Base-by-base conservation (phyloP, 169 alveolate species). In the Eimeria maxima region DNA sequence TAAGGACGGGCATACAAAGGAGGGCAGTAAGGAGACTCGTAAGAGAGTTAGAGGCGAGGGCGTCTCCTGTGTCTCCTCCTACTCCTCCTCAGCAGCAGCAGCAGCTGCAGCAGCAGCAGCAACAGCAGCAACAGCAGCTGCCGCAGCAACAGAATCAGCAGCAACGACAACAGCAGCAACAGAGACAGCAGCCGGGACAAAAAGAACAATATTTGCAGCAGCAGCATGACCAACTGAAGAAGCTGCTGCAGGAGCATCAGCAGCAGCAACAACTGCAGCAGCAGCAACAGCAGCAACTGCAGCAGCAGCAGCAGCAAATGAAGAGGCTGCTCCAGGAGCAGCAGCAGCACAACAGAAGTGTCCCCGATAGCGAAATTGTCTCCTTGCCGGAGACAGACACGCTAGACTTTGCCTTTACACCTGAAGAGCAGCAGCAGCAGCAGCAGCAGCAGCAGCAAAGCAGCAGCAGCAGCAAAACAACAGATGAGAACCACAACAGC, bases 371-470 rank as follows among this genome's bases (percentile, higher is more conserved):
- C 86, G 33, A 27, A 29, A 20, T 20, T 14, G 57, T 10, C 86
- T 42, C 86, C 16, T 29, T 69, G 47, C 86, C 86, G 8, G 86
- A 74, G 86, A 74, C 47, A 44, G 60, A 44, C 11, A 74, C 86
- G 2, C 60, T 74, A 3, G 86, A 74, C 24, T 74, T 74, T 44
- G 57, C 16, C 13, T n/a, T 4, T 74, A 38, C 55, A 38, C 86
- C 86, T 74, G 86, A 74, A 44, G 7, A 27, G 10, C 86, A 74
- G 27, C 44, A 69, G 14, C 38, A 10, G 45, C 44, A 69, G 50
- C 45, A 27, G 53, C 45, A 81, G 53, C 73, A 50, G 90, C 90
- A 27, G 90, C 90, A 80, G 69, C 90, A 44, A n/a, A 50, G 57
- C 57, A 50, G 57, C 57, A 50, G 57, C 57, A 50, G 57, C 57